Percentiles rank a stretch among this genome's conserved stretches.
phyloP scores from a whole-genome alignment of 805 yeast genomes.

The Saturnispora diversa region DNA sequence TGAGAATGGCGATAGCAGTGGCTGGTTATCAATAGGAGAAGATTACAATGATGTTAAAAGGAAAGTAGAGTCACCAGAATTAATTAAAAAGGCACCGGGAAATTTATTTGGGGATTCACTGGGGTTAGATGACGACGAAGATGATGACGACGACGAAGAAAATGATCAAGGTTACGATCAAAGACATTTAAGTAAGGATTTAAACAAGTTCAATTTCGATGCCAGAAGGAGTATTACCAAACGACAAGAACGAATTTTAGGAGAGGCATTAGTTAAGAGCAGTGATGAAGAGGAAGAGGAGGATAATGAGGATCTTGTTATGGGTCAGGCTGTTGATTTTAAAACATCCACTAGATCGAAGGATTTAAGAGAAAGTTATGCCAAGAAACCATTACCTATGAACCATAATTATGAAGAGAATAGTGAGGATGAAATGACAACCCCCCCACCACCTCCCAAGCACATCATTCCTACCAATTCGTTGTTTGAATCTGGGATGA shows the following conservation, averaged over 20 bases:
- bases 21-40: conserved; percentile 8
- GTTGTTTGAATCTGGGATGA: conserved; percentile 11
- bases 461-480: conserved; percentile 22
- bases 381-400: conserved; percentile 8
- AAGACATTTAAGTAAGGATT: background rate
- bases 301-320: conserved; percentile 14
- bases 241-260: conserved; percentile 12
- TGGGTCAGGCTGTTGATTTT: conserved; percentile 24
- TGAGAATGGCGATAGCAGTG: conserved; percentile 1
- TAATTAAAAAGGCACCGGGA: conserved; percentile 15
- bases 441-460: conserved; percentile 25
- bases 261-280: background rate
- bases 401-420: background rate
- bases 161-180: background rate
- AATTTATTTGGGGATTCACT: conserved; percentile 26
- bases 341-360: conserved; percentile 13
- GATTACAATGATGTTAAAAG: conserved; percentile 10
- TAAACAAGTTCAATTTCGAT: background rate
- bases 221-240: conserved; percentile 12
- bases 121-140: conserved; percentile 23
- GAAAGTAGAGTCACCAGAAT: conserved; percentile 19
- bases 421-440: conserved; percentile 5
- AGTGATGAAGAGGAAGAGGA: conserved; percentile 11
- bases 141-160: conserved; percentile 6
- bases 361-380: conserved; percentile 13